Evolutionary conservation across 2,329 filamentous ascomycete genomes (phyloP).

Genomic region (Hypoxylon sp.): DNA sequence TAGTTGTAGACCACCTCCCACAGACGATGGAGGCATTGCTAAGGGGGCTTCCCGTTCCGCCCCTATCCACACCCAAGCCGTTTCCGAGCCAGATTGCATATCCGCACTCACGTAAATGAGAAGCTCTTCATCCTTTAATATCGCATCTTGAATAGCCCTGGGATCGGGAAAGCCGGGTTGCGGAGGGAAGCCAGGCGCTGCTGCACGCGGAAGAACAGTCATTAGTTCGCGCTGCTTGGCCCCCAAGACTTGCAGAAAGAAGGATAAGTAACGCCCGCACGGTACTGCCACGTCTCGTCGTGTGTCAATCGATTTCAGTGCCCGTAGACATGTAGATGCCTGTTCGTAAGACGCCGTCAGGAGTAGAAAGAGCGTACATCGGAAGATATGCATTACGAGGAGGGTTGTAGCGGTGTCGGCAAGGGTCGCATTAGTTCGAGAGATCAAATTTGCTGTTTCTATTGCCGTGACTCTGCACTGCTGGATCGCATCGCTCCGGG

Average conservation of each 20-base stretch:
- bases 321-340: slow-evolving; percentile 76
- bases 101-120: slow-evolving; percentile 87
- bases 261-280: slow-evolving; percentile 82
- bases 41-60: slow-evolving; percentile 58
- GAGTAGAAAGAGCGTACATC: slow-evolving; percentile 81
- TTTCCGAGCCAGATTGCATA: slow-evolving; percentile 79
- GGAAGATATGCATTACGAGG: slow-evolving; percentile 85
- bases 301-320: slow-evolving; percentile 75
- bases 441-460: slow-evolving; percentile 81
- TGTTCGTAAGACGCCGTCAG: slow-evolving; percentile 76
- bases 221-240: slow-evolving; percentile 60
- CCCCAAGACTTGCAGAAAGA: slow-evolving; percentile 77
- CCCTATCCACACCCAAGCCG: slow-evolving; percentile 83
- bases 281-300: slow-evolving; percentile 75
- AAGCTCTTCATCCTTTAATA: slow-evolving; percentile 80
- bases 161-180: slow-evolving; percentile 37
- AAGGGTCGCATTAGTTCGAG: slow-evolving; percentile 68
- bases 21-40: slow-evolving; percentile 39
- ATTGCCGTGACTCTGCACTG: slow-evolving; percentile 77
- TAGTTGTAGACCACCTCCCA: slow-evolving; percentile 53
- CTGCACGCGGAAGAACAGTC: slow-evolving; percentile 42
- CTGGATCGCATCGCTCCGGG: slow-evolving; percentile 76
- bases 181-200: slow-evolving; percentile 39
- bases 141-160: slow-evolving; percentile 47
- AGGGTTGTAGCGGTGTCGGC: slow-evolving; percentile 76